Percentiles rank a stretch among this genome's conserved stretches.
Conservation (phyloP, 2,329 filamentous ascomycete species). For the Plenodomus biglobosus region DNA sequence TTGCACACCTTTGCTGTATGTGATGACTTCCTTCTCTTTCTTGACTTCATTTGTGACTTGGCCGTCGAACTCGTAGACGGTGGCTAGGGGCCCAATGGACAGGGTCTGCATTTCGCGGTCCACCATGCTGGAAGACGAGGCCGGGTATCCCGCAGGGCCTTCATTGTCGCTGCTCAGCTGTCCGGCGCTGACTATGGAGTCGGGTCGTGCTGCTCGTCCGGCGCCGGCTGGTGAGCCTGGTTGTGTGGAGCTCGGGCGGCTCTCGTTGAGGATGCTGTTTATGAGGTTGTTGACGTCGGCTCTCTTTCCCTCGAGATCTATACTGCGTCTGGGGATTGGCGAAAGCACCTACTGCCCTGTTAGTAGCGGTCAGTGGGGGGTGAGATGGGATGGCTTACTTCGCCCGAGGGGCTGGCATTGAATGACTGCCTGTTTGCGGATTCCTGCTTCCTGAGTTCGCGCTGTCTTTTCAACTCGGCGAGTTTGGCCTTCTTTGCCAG, state of each 20-base stretch:
- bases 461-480: slow-evolving; percentile 89
- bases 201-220: slow-evolving; percentile 70
- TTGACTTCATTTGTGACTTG: slow-evolving; percentile 71
- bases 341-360: slow-evolving; percentile 60
- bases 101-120: slow-evolving; percentile 65
- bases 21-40: slow-evolving; percentile 72
- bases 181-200: slow-evolving; percentile 79
- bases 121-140: slow-evolving; percentile 31
- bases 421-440: slow-evolving; percentile 66
- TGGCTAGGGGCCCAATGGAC: slow-evolving; percentile 70
- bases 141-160: slow-evolving; percentile 30
- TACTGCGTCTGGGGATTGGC: slow-evolving; percentile 66
- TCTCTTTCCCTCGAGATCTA: slow-evolving; percentile 63
- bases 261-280: slow-evolving; percentile 77
- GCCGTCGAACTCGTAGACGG: slow-evolving; percentile 78
- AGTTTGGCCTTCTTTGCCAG: slow-evolving; percentile 96
- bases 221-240: slow-evolving; percentile 51
- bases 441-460: slow-evolving; percentile 79
- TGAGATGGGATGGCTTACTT: slow-evolving; percentile 57
- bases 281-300: slow-evolving; percentile 78
- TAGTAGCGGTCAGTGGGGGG: slow-evolving; percentile 8
- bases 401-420: slow-evolving; percentile 62
- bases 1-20: slow-evolving; percentile 96
- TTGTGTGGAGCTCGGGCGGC: slow-evolving; percentile 68
- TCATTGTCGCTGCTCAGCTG: slow-evolving; percentile 73